Base-by-base conservation (phyloP, 2,329 filamentous ascomycete genomes). In the Fusarium graminum region DNA sequence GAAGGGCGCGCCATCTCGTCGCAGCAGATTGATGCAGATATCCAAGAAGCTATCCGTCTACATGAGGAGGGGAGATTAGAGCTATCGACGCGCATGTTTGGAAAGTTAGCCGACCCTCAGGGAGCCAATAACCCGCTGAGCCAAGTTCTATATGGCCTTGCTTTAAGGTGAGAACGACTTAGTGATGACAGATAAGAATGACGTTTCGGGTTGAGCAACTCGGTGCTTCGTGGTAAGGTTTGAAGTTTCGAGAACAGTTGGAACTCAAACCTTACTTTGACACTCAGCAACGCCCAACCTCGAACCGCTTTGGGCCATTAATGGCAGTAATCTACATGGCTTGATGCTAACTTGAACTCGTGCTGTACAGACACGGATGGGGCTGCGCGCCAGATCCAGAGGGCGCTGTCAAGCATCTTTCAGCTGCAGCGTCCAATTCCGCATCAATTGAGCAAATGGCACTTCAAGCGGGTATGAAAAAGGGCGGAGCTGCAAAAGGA, bases 101-200 rank as follows among this genome's bases (percentile, higher is more conserved):
- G 88, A 28, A 83, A 85, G 61, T 83, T 99, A 69, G 95, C 95
- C 52, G 90, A 97, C 76, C 92, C 92, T 0, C 84, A 88, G 52
- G 93, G 92, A 25, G 88, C 90, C 47, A 97, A 97, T 76, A 97
- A 98, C 79, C 92, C 95, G 39, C 84, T 99, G 67, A 95, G 93
- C 73, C 94, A 99, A 80, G 95, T 99, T 34, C 85, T 99, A 52
- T 99, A 97, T 76, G 95, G 95, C 5, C 90, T 99, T 58, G 94
- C 94, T 51, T 80, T 97, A 68, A 87, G 93, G 90, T 94, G 78
- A 80, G 39, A 62, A 44, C 16, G n/a, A n/a, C n/a, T n/a, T n/a
- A 17, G 9, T 36, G 34, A 36, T 13, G 29, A 19, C 29, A 19
- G 7, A 19, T 32, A 17, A 25, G 34, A 46, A 36, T 25, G 47